Evolutionary conservation across 2,329 filamentous ascomycete genomes (phyloP).

Genomic region (Fusarium sulawesiense): DNA sequence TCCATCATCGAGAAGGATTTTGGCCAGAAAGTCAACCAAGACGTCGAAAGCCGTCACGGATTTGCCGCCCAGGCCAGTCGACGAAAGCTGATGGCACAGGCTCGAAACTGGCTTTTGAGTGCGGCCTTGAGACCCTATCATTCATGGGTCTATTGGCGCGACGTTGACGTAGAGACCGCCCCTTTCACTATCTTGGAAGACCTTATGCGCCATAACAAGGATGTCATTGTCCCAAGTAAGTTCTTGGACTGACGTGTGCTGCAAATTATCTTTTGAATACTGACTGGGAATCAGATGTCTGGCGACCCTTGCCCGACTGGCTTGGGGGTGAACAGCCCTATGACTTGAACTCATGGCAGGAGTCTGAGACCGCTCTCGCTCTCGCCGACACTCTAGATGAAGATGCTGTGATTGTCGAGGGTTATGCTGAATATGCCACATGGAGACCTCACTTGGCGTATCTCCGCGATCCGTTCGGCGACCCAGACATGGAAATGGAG

Average conservation of each 20-base stretch:
- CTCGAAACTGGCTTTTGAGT: conserved; percentile 95
- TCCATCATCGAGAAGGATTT: conserved; percentile 99
- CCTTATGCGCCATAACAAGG: conserved; percentile 98
- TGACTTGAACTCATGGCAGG: conserved; percentile 98
- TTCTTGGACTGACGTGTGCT: conserved; percentile 38
- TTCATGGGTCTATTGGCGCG: conserved; percentile 99
- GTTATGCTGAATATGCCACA: conserved; percentile 98
- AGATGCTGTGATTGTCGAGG: conserved; percentile 98
- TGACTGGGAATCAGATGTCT: conserved; percentile 77
- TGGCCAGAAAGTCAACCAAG: conserved; percentile 96
- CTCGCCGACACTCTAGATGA: conserved; percentile 96
- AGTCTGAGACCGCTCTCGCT: conserved; percentile 94
- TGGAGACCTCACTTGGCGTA: conserved; percentile 98
- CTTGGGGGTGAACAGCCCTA: conserved; percentile 98
- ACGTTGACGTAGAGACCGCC: conserved; percentile 97
- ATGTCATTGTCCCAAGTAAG: conserved; percentile 97
- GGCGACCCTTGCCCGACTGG: conserved; percentile 98
- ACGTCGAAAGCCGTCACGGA: conserved; percentile 96
- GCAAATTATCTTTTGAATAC: conserved; percentile 1
- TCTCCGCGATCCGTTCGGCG: conserved; percentile 93
- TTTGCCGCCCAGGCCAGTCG: conserved; percentile 95
- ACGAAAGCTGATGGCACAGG: conserved; percentile 97
- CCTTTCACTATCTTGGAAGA: conserved; percentile 97
- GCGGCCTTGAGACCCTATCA: conserved; percentile 93
- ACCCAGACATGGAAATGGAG: conserved; percentile 99